Percentiles rank a stretch among this genome's conserved stretches.
Conservation (phyloP, 129 eudicot species). For the Chrysanthemum lavandulifolium region DNA sequence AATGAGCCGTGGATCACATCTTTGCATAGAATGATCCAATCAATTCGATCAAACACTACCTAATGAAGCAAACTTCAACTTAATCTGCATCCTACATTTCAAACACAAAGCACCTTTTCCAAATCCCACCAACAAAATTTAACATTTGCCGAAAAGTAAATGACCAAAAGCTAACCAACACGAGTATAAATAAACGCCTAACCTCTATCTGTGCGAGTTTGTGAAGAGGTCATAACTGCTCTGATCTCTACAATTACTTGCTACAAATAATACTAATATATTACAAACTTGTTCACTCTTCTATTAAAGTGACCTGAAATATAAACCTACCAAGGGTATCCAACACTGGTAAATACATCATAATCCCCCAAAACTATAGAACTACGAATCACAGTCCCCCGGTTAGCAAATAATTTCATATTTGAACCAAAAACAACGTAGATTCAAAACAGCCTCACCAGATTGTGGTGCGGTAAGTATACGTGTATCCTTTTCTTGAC, state of each 20-base stretch:
- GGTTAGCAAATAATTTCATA: conserved; percentile 15
- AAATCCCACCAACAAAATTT: too few relatives aligned
- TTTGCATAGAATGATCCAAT: too few relatives aligned
- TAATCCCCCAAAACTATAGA: neutral
- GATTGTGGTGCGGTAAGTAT: conserved; percentile 4
- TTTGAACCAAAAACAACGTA: conserved; percentile 22
- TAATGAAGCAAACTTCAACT: too few relatives aligned
- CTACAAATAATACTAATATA: conserved; percentile 9
- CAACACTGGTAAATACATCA: conserved; percentile 5
- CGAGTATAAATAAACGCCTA: conserved; percentile 9
- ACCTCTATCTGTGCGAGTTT: neutral
- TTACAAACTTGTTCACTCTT: conserved; percentile 19
- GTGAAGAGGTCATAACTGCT: conserved; percentile 3
- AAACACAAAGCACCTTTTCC: too few relatives aligned
- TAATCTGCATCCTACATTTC: too few relatives aligned
- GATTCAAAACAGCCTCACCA: conserved; percentile 16
- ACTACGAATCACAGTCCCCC: conserved; percentile 5
- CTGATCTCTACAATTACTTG: conserved; percentile 21
- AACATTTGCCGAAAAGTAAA: neutral
- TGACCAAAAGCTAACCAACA: neutral
- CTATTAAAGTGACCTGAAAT: neutral
- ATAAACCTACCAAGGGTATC: neutral
- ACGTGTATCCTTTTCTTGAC: conserved; percentile 19
- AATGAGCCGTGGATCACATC: too few relatives aligned
- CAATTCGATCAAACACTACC: too few relatives aligned